phyloP scores from a whole-genome alignment of 1,139 yeast species.

The Geotrichum restrictum region DNA sequence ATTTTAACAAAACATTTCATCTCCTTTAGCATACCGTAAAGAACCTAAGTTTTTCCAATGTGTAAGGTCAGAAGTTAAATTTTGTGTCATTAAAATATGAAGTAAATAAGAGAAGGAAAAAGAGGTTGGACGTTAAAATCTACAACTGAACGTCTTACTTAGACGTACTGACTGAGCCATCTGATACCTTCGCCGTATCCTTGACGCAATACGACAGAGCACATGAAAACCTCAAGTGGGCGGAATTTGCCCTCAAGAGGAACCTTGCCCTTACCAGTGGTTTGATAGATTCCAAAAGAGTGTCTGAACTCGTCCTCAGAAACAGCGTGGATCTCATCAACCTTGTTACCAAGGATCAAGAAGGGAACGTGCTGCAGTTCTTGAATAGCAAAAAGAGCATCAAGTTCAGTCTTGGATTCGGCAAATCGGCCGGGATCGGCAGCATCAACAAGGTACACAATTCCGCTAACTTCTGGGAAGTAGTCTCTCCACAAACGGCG shows the following conservation, averaged over 20 bases:
- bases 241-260: conserved; percentile 72
- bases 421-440: conserved; percentile 95
- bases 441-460: conserved; percentile 93
- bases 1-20: background rate
- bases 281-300: conserved; percentile 80
- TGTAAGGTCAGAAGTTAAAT: background rate
- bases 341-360: conserved; percentile 90
- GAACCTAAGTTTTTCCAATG: too few species aligned
- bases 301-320: conserved; percentile 92
- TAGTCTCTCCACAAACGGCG: conserved; percentile 99
- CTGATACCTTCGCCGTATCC: conserved; percentile 95
- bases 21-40: too few species aligned
- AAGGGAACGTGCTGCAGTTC: conserved; percentile 88
- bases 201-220: conserved; percentile 94
- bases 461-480: conserved; percentile 98
- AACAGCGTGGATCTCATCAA: conserved; percentile 90
- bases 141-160: conserved; percentile 26
- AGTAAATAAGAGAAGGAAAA: background rate
- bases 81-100: background rate
- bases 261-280: conserved; percentile 80
- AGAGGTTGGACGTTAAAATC: background rate
- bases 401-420: conserved; percentile 92
- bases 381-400: conserved; percentile 85
- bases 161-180: conserved; percentile 93
- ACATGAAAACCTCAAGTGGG: conserved; percentile 96